Evolutionary conservation across 2,329 filamentous ascomycete species (phyloP).

Genomic region (Alternaria burnsii): DNA sequence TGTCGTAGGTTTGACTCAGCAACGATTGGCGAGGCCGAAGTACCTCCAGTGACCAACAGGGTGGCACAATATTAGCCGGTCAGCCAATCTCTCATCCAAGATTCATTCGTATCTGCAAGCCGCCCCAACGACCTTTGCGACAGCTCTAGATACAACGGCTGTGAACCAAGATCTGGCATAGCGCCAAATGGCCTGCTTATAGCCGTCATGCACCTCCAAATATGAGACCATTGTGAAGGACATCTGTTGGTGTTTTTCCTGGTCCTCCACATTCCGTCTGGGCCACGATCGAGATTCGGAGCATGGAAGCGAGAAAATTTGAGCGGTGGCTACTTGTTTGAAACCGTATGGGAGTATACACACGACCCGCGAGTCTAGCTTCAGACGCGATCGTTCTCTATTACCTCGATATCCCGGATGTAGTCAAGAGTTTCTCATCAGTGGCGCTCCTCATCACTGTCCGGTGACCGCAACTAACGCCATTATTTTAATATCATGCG

Average conservation of each 20-base stretch:
- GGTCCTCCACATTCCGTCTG: not conserved
- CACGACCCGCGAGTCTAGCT: not conserved
- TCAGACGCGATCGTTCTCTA: not conserved
- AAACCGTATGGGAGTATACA: not conserved
- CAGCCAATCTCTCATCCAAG: constrained; percentile 12
- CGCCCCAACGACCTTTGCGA: not conserved
- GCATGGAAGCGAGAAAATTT: not conserved
- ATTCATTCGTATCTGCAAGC: constrained; percentile 14
- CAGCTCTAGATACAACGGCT: not conserved
- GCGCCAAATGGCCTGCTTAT: not conserved
- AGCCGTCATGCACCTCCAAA: constrained; percentile 3
- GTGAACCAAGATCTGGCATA: not conserved
- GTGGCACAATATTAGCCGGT: constrained; percentile 25
- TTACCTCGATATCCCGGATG: not conserved
- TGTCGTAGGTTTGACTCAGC: not conserved
- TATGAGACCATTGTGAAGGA: not conserved
- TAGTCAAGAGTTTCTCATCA: not conserved
- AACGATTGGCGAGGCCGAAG: not conserved
- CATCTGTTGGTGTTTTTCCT: not conserved
- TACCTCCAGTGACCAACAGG: not conserved
- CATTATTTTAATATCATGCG: not conserved
- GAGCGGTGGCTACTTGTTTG: not conserved
- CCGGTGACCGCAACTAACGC: not conserved
- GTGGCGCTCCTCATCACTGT: not conserved
- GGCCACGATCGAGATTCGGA: not conserved